phyloP scores from a whole-genome alignment of 148 eudicot genomes.

The Fagopyrum esculentum region DNA sequence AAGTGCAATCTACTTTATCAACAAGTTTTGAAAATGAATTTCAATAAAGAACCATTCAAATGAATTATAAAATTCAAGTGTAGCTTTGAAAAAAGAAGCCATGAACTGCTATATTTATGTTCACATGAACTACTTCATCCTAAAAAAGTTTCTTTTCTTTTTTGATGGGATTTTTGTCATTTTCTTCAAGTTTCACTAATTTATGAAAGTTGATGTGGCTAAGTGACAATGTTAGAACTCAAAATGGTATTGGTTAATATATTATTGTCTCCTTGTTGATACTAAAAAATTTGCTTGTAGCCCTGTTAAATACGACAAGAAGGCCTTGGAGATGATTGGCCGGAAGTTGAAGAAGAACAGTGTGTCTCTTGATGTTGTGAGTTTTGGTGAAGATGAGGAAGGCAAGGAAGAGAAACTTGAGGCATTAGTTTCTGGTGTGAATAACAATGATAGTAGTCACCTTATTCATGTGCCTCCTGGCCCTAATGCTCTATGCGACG shows the following conservation, averaged over 20 bases:
- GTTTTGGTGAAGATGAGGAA: slow-evolving; percentile 96
- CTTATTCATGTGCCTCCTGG: slow-evolving; percentile 88
- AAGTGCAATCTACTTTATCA: not conserved
- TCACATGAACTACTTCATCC: not conserved
- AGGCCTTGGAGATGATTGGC: slow-evolving; percentile 83
- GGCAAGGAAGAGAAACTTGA: slow-evolving; percentile 85
- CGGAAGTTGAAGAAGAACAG: slow-evolving; percentile 89
- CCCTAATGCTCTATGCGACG: slow-evolving; percentile 77
- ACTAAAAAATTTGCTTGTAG: slow-evolving; percentile 24
- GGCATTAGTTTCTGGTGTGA: slow-evolving; percentile 83
- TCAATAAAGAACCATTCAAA: not conserved
- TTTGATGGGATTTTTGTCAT: not conserved
- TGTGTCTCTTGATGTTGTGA: slow-evolving; percentile 92
- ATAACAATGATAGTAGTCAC: slow-evolving; percentile 92
- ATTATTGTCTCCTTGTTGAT: not conserved
- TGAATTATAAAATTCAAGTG: not conserved
- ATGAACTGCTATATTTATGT: too few species aligned
- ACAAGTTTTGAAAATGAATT: not conserved
- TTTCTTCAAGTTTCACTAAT: not conserved
- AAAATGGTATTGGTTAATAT: not conserved
- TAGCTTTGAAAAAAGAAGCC: not conserved
- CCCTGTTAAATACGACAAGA: slow-evolving; percentile 88
- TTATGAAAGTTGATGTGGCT: not conserved
- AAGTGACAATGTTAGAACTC: not conserved
- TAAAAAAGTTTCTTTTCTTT: not conserved